Evolutionary conservation across 768 basidiomycete species (phyloP), one percentile per base, ranked within the genome.

Genomic region (Lenzites betulinus): DNA sequence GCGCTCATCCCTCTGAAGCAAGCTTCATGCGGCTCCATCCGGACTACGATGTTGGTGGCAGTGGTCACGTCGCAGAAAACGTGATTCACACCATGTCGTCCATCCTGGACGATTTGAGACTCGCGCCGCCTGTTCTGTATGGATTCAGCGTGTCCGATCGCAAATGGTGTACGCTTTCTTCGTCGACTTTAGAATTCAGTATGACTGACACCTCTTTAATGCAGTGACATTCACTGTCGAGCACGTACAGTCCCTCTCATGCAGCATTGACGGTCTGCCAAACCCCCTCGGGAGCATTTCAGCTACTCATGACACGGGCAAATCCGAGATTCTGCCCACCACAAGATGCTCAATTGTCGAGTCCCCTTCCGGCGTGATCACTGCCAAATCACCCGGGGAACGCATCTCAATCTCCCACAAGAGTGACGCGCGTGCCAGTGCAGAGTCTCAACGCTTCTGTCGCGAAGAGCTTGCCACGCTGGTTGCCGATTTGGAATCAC

Each of bases 71-170:
- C 15, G n/a, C n/a, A 11, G 23, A 23, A 13, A 46, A 22, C n/a
- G n/a, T n/a, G 1, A 9, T 28, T 16, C 1, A 6, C 3, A 12
- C 20, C n/a, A 12, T 20, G 18, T 5, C 47, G 12, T 8, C 46
- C 12, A 33, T 2, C 26, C 13, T 33, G 1, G 55, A 49, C 7
- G 15, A 7, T 8, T 9, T 57, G 2, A 25, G 41, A 28, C 67
- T 87, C 2, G 74, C 83, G 0, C 76, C 84, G 0, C 77, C 81
- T 0, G 71, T 82, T 26, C 78, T 85, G 2, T 82, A 81, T 51
- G 85, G 83, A 0, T 85, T 87, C 68, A 83, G 83, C 69, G 66
- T 86, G 28, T 63, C 69, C 3, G 82, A 82, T 54, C 85, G 85
- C 68, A 56, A 76, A 8, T 84, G 84, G 84, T 69, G 83, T 84